phyloP scores from a whole-genome alignment of 306 rosid genomes.

The Pterocarpus macrocarpus region DNA sequence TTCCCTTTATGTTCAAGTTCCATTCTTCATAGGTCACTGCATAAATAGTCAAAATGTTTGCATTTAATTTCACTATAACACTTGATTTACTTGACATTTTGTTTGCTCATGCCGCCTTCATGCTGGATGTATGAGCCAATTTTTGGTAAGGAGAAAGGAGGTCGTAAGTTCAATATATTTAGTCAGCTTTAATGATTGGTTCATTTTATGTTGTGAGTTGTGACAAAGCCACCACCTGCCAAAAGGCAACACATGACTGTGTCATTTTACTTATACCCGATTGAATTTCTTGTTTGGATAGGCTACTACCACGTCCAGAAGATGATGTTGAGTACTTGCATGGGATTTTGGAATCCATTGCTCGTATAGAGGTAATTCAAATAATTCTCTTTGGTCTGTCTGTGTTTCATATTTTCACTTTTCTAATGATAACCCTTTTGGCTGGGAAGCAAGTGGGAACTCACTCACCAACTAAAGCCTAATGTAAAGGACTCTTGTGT shows the following conservation, averaged over 20 bases:
- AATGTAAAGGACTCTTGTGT: conserved; percentile 35
- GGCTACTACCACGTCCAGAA: conserved; percentile 88
- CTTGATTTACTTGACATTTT: conserved; percentile 7
- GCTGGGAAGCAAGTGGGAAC: not conserved
- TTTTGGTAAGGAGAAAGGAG: conserved; percentile 22
- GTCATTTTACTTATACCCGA: conserved; percentile 18
- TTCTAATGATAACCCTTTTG: not conserved
- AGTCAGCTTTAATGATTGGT: conserved; percentile 21
- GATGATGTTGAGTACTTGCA: conserved; percentile 79
- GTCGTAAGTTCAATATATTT: conserved; percentile 15
- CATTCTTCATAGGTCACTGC: too few relatives aligned
- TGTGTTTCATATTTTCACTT: conserved; percentile 1
- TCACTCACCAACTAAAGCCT: conserved; percentile 18
- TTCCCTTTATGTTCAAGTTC: not conserved
- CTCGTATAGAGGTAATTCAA: conserved; percentile 82
- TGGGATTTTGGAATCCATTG: conserved; percentile 92
- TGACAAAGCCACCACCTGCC: not conserved
- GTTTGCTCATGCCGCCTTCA: not conserved
- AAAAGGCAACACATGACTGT: not conserved
- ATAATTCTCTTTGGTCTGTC: conserved; percentile 6
- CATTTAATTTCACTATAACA: conserved; percentile 15
- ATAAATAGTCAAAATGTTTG: too few relatives aligned
- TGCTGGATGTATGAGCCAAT: conserved; percentile 1
- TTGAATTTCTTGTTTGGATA: conserved; percentile 48
- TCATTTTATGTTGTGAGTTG: conserved; percentile 6